Evolutionary conservation across 805 yeast species (phyloP).

Genomic region (Barnettozyma siamensis): DNA sequence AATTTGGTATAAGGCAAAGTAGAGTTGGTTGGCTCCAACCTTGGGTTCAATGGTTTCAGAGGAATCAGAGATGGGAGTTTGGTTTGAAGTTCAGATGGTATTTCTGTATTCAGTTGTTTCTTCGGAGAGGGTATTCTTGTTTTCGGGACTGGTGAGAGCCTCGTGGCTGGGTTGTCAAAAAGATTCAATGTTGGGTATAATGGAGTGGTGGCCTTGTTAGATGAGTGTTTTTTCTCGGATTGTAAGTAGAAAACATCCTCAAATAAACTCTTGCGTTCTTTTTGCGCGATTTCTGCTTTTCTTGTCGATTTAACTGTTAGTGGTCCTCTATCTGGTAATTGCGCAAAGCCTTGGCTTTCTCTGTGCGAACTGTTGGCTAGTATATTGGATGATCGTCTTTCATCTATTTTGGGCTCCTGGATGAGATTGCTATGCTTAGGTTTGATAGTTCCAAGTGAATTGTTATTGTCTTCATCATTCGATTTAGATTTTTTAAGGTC

Average conservation of each 20-base stretch:
- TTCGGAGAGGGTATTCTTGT: conserved; percentile 7
- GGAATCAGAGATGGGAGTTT: neutral
- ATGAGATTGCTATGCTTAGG: conserved; percentile 12
- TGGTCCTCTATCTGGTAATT: conserved; percentile 27
- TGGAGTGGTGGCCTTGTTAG: conserved; percentile 9
- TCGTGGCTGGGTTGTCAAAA: conserved; percentile 4
- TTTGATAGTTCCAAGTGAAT: conserved; percentile 16
- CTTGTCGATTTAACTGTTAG: conserved; percentile 25
- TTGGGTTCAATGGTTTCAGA: conserved; percentile 1
- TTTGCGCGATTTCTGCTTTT: conserved; percentile 8
- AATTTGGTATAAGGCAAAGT: conserved; percentile 4
- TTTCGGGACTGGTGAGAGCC: conserved; percentile 8
- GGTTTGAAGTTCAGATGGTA: neutral
- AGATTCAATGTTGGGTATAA: conserved; percentile 18
- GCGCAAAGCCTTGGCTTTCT: conserved; percentile 27
- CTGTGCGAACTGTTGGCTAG: conserved; percentile 20
- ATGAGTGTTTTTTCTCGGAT: conserved; percentile 7
- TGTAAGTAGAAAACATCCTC: conserved; percentile 9
- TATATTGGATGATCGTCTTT: conserved; percentile 10
- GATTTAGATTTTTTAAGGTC: conserved; percentile 16
- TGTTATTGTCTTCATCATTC: neutral
- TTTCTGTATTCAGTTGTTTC: conserved; percentile 1
- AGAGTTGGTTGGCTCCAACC: too few species aligned
- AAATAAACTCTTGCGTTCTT: conserved; percentile 16
- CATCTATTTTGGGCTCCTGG: neutral